phyloP scores from a whole-genome alignment of 2,329 filamentous ascomycete genomes.

The Penicillium sp. region DNA sequence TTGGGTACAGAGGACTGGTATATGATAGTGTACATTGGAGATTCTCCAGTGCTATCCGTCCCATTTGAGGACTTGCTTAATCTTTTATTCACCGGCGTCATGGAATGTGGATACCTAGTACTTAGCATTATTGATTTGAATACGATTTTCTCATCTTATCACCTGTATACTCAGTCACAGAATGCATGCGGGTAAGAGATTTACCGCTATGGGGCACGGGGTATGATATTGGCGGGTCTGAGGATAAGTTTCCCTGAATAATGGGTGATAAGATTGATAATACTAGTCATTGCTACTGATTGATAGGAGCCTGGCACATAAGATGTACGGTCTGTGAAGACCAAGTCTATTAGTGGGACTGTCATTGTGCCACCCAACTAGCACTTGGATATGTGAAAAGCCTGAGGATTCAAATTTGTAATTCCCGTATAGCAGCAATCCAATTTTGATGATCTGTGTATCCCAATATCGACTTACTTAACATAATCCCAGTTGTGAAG shows the following conservation, averaged over 20 bases:
- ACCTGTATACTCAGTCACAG: not conserved
- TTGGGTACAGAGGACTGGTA: conserved; percentile 2
- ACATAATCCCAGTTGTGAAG: not conserved
- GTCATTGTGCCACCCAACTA: too few relatives aligned
- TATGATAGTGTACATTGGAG: conserved; percentile 13
- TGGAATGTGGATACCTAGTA: conserved; percentile 21
- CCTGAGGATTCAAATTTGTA: not conserved
- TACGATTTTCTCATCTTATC: not conserved
- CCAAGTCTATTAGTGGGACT: too few relatives aligned
- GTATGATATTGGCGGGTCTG: not conserved
- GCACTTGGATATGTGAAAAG: not conserved
- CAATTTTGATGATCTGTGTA: too few relatives aligned
- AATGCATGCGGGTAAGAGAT: not conserved
- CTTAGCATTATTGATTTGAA: conserved; percentile 4
- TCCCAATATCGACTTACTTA: not conserved
- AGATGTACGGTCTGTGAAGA: too few relatives aligned
- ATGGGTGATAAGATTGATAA: not conserved
- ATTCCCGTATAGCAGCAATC: not conserved
- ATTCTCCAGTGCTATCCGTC: conserved; percentile 9
- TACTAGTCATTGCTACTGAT: not conserved
- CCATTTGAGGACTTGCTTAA: conserved; percentile 17
- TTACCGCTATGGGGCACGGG: not conserved
- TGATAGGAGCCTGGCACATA: too few relatives aligned
- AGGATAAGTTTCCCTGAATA: not conserved
- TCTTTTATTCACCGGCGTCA: conserved; percentile 16